phyloP scores from a whole-genome alignment of 305 asterid genomes.

The Solanum chacoense region DNA sequence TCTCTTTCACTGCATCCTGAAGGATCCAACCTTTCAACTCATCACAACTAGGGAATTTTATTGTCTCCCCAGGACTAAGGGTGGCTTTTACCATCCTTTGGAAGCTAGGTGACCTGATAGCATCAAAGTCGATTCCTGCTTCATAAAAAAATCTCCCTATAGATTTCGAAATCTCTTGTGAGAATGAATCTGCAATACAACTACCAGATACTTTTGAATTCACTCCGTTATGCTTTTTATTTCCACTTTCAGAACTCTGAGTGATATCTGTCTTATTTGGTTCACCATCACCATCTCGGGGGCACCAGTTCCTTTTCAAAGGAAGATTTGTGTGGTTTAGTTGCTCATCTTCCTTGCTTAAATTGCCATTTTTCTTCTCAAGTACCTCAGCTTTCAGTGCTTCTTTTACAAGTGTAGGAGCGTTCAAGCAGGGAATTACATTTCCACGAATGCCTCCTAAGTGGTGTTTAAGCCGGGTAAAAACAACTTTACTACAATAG shows the following conservation, averaged over 20 bases:
- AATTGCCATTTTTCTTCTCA: slow-evolving; percentile 7
- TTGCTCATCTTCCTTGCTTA: slow-evolving; percentile 6
- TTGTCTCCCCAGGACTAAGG: background rate
- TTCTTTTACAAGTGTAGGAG: slow-evolving; percentile 9
- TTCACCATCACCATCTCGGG: background rate
- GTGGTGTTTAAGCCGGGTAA: slow-evolving; percentile 8
- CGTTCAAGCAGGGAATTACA: slow-evolving; percentile 7
- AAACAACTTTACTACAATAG: slow-evolving; percentile 15
- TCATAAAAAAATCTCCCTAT: slow-evolving; percentile 47
- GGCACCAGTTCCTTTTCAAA: slow-evolving; percentile 12
- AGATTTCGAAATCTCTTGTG: slow-evolving; percentile 14
- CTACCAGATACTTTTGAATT: background rate
- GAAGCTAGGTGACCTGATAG: slow-evolving; percentile 29
- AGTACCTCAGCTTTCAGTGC: slow-evolving; percentile 8
- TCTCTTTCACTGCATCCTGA: slow-evolving; percentile 30
- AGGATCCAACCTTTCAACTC: slow-evolving; percentile 59
- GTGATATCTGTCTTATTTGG: background rate
- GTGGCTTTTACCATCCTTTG: slow-evolving; percentile 21
- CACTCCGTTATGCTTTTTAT: slow-evolving; percentile 2
- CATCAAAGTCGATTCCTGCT: slow-evolving; percentile 26
- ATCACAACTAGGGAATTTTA: slow-evolving; percentile 27
- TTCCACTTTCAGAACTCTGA: background rate
- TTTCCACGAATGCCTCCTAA: slow-evolving; percentile 18
- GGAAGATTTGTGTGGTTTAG: slow-evolving; percentile 11
- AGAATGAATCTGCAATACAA: background rate